Conservation (phyloP, 345 rosid species). For the Salix suchowensis region DNA sequence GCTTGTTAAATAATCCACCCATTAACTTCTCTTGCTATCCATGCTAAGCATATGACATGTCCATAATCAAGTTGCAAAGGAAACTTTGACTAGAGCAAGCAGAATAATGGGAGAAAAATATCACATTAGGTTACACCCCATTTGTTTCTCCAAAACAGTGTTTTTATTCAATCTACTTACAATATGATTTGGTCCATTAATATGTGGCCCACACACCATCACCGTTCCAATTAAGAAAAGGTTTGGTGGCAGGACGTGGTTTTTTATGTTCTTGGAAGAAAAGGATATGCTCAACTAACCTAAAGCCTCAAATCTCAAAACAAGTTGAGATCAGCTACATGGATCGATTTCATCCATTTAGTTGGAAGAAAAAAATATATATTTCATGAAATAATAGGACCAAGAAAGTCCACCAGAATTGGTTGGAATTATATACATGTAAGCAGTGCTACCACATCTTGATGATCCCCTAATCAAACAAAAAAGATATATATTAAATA, state of each 20-base stretch:
- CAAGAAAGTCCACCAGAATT: not conserved
- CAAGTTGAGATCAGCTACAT: not conserved
- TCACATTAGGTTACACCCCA: not conserved
- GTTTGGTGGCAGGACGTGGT: not conserved
- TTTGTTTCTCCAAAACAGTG: not conserved
- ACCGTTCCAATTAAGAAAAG: not conserved
- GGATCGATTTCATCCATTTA: not conserved
- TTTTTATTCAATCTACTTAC: not conserved
- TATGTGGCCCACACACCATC: not conserved
- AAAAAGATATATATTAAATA: not conserved
- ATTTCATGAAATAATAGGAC: not conserved
- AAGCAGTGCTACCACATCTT: not conserved
- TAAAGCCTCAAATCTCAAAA: not conserved
- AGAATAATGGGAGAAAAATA: not conserved
- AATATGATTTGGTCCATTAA: not conserved
- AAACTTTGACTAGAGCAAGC: not conserved
- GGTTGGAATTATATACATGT: not conserved
- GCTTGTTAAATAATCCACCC: not conserved
- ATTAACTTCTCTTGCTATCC: not conserved
- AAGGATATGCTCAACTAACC: not conserved
- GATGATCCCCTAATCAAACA: not conserved
- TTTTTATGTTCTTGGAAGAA: not conserved
- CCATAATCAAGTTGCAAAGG: not conserved
- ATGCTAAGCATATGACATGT: not conserved
- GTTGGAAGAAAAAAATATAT: not conserved